Percentiles rank a stretch among this genome's conserved stretches.
phyloP scores from a whole-genome alignment of 2,329 filamentous ascomycete species.

The Hyphodiscus sp. region DNA sequence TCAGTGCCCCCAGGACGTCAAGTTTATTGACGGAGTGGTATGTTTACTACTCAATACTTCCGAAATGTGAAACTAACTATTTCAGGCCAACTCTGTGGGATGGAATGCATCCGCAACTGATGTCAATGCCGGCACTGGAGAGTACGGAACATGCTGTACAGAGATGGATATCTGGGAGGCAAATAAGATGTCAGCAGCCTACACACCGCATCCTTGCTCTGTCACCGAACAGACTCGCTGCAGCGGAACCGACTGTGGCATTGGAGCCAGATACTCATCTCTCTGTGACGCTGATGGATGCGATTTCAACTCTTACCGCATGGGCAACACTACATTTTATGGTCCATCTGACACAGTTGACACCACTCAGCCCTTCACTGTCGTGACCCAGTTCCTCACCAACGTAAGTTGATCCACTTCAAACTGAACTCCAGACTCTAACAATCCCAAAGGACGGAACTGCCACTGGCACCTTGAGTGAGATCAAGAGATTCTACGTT shows the following conservation, averaged over 20 bases:
- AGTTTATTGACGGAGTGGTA: slow-evolving; percentile 47
- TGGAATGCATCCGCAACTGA: slow-evolving; percentile 44
- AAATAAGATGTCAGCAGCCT: slow-evolving; percentile 50
- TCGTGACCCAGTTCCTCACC: slow-evolving; percentile 55
- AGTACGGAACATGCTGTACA: slow-evolving; percentile 55
- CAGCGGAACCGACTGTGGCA: slow-evolving; percentile 37
- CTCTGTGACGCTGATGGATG: slow-evolving; percentile 56
- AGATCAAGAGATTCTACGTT: slow-evolving; percentile 51
- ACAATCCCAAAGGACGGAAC: slow-evolving; percentile 33
- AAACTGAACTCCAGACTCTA: not conserved
- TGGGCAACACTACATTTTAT: slow-evolving; percentile 50
- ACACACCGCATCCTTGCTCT: slow-evolving; percentile 53
- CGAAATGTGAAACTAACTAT: slow-evolving; percentile 8
- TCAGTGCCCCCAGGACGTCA: slow-evolving; percentile 27
- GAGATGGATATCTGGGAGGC: slow-evolving; percentile 67
- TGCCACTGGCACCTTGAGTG: slow-evolving; percentile 42
- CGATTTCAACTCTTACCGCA: slow-evolving; percentile 55
- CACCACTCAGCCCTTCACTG: slow-evolving; percentile 46
- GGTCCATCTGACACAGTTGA: slow-evolving; percentile 45
- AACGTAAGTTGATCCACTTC: slow-evolving; percentile 4
- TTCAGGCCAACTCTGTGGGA: slow-evolving; percentile 47
- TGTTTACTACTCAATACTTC: slow-evolving; percentile 9
- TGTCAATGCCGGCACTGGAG: slow-evolving; percentile 45
- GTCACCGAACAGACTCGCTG: slow-evolving; percentile 39
- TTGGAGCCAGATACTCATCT: slow-evolving; percentile 43